phyloP scores from a whole-genome alignment of 345 rosid genomes.

The Erodium maritimum region DNA sequence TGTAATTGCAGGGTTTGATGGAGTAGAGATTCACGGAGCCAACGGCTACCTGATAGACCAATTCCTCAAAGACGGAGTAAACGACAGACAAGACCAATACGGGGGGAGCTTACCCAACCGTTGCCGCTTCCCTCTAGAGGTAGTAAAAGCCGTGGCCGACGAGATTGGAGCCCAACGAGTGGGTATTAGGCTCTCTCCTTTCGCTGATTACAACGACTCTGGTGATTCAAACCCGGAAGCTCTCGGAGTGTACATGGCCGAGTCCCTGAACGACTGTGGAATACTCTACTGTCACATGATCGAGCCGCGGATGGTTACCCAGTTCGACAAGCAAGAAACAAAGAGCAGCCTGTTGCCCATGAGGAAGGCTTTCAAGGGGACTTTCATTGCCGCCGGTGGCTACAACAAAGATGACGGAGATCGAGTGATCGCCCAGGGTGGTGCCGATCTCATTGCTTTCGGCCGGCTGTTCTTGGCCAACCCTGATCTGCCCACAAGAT shows the following conservation, averaged over 20 bases:
- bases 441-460: neutral
- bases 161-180: neutral
- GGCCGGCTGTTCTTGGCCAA: slow-evolving; percentile 13
- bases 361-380: slow-evolving; percentile 8
- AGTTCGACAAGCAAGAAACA: slow-evolving; percentile 5
- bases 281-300: neutral
- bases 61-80: slow-evolving; percentile 12
- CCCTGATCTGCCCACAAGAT: slow-evolving; percentile 8
- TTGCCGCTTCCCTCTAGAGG: slow-evolving; percentile 9
- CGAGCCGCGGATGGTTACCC: neutral
- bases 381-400: slow-evolving; percentile 5
- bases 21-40: slow-evolving; percentile 11
- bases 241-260: slow-evolving; percentile 2
- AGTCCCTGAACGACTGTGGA: neutral
- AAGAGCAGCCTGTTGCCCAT: neutral
- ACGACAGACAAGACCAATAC: slow-evolving; percentile 7
- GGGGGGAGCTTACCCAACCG: slow-evolving; percentile 9
- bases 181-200: slow-evolving; percentile 7
- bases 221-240: slow-evolving; percentile 2
- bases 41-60: slow-evolving; percentile 15
- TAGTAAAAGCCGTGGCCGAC: neutral
- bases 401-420: slow-evolving; percentile 4
- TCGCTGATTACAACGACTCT: neutral
- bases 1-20: slow-evolving; percentile 7
- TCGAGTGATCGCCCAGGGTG: slow-evolving; percentile 4